phyloP scores from a whole-genome alignment of 1,284 basidiomycete species.

The Irpex rosettiformis region DNA sequence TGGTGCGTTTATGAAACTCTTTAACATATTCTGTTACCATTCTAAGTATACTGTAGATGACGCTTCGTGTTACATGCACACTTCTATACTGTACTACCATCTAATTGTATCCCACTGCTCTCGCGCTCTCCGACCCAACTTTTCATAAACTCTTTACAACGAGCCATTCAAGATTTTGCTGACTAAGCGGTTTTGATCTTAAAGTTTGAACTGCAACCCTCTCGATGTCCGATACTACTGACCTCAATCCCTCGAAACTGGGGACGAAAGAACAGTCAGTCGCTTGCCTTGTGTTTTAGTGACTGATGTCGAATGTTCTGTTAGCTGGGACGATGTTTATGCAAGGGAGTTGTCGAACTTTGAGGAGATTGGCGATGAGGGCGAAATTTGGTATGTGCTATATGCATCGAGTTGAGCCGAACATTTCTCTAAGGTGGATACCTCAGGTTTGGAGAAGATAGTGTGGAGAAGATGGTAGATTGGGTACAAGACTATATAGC shows the following conservation, averaged over 20 bases:
- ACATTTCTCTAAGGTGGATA: background rate
- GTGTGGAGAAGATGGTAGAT: constrained; percentile 77
- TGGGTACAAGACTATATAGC: constrained; percentile 58
- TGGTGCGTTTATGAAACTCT: background rate
- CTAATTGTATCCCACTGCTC: constrained; percentile 9
- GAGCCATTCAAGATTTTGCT: constrained; percentile 14
- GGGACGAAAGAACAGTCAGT: constrained; percentile 49
- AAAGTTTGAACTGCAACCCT: constrained; percentile 3
- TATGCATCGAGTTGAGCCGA: background rate
- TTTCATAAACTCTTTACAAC: background rate
- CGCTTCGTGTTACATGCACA: background rate
- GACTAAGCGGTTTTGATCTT: constrained; percentile 25
- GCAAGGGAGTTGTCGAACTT: constrained; percentile 74
- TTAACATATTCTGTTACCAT: background rate
- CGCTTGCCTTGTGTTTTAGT: background rate
- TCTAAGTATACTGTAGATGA: background rate
- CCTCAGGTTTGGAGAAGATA: constrained; percentile 80
- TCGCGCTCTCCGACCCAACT: background rate
- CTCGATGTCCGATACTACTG: constrained; percentile 20
- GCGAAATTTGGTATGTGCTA: constrained; percentile 73
- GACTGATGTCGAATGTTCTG: constrained; percentile 16
- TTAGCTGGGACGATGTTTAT: constrained; percentile 73
- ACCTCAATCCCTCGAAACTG: constrained; percentile 37
- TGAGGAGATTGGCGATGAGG: constrained; percentile 81
- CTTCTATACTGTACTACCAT: constrained; percentile 14